A percentile compares a stretch with the other conserved stretches of the same genome.
phyloP scores from a whole-genome alignment of 148 eudicot genomes.

The Silene conica region DNA sequence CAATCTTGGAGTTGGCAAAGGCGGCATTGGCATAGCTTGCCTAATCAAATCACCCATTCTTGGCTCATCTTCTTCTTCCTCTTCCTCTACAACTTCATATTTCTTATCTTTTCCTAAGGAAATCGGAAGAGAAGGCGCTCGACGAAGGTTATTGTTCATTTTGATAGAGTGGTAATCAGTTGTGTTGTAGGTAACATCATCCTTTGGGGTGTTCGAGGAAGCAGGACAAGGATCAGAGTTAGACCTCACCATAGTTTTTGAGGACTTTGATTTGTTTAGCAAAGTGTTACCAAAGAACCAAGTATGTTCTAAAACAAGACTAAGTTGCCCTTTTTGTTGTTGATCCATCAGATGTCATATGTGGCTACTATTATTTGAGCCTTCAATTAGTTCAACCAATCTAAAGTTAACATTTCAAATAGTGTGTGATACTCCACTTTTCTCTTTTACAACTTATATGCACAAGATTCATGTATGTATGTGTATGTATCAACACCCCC shows the following conservation, averaged over 20 bases:
- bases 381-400: constrained; percentile 24
- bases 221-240: constrained; percentile 45
- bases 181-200: not conserved
- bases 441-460: constrained; percentile 11
- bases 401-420: not conserved
- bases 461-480: not conserved
- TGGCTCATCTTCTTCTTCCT: constrained; percentile 48
- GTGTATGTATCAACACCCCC: constrained; percentile 14
- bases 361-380: constrained; percentile 7
- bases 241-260: constrained; percentile 37
- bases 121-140: constrained; percentile 45
- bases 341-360: constrained; percentile 17
- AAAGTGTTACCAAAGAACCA: constrained; percentile 61
- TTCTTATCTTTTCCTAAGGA: constrained; percentile 13
- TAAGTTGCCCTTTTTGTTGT: constrained; percentile 27
- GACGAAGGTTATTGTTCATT: constrained; percentile 16
- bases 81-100: constrained; percentile 5
- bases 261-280: constrained; percentile 24
- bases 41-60: constrained; percentile 71
- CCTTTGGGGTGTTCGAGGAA: constrained; percentile 24
- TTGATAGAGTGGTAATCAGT: not conserved
- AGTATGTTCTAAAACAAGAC: constrained; percentile 39
- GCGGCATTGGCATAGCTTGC: constrained; percentile 56
- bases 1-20: constrained; percentile 8
- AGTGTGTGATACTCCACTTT: not conserved